Evolutionary conservation across 176 grass and related monocot genomes (phyloP).

Genomic region (Triticum urartu): DNA sequence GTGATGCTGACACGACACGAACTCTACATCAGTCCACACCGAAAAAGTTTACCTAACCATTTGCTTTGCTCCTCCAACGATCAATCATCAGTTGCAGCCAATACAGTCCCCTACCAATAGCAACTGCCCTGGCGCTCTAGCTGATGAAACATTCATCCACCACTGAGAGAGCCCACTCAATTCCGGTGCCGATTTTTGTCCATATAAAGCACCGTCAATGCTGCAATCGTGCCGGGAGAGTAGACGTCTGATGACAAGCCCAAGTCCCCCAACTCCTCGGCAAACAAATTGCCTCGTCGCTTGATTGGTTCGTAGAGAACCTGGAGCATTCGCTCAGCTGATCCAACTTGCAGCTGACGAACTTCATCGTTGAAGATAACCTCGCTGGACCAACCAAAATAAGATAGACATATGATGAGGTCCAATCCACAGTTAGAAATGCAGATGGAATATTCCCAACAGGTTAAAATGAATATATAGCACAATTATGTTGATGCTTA

Average conservation of each 20-base stretch:
- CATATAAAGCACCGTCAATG: conserved; percentile 48
- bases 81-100: neutral
- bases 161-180: conserved; percentile 19
- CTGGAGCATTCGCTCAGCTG: conserved; percentile 36
- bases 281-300: conserved; percentile 2
- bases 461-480: neutral
- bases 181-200: conserved; percentile 14
- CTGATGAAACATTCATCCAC: neutral
- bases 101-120: neutral
- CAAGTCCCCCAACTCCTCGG: conserved; percentile 1
- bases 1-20: conserved; percentile 15
- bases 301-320: conserved; percentile 50
- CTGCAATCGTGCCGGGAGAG: conserved; percentile 66
- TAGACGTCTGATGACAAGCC: conserved; percentile 23
- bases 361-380: conserved; percentile 34
- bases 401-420: conserved; percentile 13
- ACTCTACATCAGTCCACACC: neutral
- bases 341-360: conserved; percentile 50
- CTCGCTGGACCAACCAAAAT: conserved; percentile 35
- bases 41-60: neutral
- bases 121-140: neutral
- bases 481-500: neutral
- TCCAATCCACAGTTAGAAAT: conserved; percentile 5
- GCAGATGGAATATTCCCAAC: neutral
- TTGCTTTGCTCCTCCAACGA: conserved; percentile 24